phyloP scores from a whole-genome alignment of 148 eudicot genomes.

The Chenopodium suecicum region DNA sequence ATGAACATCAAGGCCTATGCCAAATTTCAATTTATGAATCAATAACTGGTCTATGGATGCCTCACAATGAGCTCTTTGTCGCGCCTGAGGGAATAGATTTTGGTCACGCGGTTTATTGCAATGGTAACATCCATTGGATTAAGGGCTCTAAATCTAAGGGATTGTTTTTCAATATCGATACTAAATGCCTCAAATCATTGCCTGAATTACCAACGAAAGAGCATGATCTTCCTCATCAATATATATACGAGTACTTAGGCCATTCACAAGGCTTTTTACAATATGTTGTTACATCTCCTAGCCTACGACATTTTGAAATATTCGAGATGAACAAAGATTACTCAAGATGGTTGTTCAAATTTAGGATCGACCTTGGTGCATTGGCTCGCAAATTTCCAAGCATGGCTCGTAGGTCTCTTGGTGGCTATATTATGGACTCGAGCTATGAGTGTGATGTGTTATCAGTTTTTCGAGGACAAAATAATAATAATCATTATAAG shows the following conservation, averaged over 20 bases:
- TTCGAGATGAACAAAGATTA: not conserved
- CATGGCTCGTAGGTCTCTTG: not conserved
- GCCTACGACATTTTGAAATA: not conserved
- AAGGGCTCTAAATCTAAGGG: not conserved
- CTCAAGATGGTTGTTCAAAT: not conserved
- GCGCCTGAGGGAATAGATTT: not conserved
- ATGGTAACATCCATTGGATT: not conserved
- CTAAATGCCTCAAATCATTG: not conserved
- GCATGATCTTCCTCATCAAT: not conserved
- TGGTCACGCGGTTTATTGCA: not conserved
- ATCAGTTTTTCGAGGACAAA: not conserved
- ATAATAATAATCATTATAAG: not conserved
- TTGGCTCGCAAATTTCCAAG: not conserved
- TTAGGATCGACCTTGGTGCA: not conserved
- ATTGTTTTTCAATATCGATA: not conserved
- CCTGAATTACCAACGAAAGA: not conserved
- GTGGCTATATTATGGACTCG: not conserved
- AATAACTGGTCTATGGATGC: not conserved
- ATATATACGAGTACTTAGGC: not conserved
- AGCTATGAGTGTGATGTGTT: not conserved
- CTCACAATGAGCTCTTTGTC: not conserved
- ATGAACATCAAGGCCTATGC: not conserved
- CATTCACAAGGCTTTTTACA: not conserved
- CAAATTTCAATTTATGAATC: not conserved
- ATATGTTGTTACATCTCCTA: not conserved